Base-by-base conservation (phyloP, 441 rosid genomes). In the Metrosideros polymorpha region DNA sequence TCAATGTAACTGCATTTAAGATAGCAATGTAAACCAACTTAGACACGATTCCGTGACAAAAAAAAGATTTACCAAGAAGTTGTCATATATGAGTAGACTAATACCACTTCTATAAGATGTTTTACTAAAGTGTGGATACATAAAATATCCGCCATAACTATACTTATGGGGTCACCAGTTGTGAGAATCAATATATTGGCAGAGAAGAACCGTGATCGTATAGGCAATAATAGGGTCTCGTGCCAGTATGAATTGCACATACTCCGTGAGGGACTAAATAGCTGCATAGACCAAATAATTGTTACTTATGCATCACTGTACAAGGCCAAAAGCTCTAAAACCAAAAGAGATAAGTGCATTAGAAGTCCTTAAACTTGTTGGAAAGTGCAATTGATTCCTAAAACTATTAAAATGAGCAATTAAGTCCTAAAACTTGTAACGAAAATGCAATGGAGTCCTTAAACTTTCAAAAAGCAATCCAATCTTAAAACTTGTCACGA, bases 1-100 rank as follows among this genome's bases (percentile, higher is more conserved):
- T 86, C 88, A 19, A 86, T 83, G 85, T 57, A 86, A 55, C 88
- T 86, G 88, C 82, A 63, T 50, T 83, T 51, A 55, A 51, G 84
- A 19, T 9, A 52, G 29, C 8, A 2, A 83, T 22, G 22, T 71
- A 39, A 71, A 24, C 24, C 79, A 71, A 71, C 27, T 39, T 47
- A 71, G 43, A 39, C 66, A 71, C 10, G n/a, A 35, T 71, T 18
- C 27, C 27, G 25, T 17, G 8, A 24, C 57, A 13, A 66, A 19
- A 66, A 13, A 10, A 35, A 71, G 15, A 0, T 47, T 35, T 22
- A 10, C 47, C 79, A 51, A 51, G 54, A 6, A 52, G 54, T 18
- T 8, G 5, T 18, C 18, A 17, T 22, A 2, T 2, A 52, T 52
- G 43, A 63, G 76, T 63, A 32, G 30, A n/a, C n/a, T n/a, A n/a